Conservation (phyloP, 164 flowering plant genomes). For the Sextonia rubra region DNA sequence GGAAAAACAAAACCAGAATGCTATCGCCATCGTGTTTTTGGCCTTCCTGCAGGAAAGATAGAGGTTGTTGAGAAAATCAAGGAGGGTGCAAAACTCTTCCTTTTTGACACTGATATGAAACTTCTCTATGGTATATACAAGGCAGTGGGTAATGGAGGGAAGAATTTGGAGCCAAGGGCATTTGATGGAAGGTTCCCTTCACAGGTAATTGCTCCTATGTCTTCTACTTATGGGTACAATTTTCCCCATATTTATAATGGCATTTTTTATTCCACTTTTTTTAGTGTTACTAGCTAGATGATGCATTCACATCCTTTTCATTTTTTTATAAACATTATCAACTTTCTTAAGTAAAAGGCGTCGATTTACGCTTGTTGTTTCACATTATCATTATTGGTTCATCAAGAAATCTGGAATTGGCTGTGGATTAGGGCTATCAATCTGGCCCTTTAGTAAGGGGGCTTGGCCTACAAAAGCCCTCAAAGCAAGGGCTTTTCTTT, state of each 20-base stretch:
- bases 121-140: constrained; percentile 19
- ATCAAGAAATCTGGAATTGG: too few relatives aligned
- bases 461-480: too few relatives aligned
- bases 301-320: neutral
- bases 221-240: neutral
- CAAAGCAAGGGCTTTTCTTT: too few relatives aligned
- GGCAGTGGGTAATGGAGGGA: constrained; percentile 8
- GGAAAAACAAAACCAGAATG: constrained; percentile 15
- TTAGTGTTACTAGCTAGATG: neutral
- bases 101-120: constrained; percentile 14
- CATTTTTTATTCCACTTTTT: neutral
- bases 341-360: too few relatives aligned
- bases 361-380: too few relatives aligned
- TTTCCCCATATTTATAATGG: neutral
- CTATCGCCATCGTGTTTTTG: constrained; percentile 14
- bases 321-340: too few relatives aligned
- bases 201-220: constrained; percentile 10
- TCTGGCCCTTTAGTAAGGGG: too few relatives aligned
- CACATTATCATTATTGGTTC: too few relatives aligned
- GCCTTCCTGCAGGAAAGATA: constrained; percentile 11
- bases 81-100: constrained; percentile 14
- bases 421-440: too few relatives aligned
- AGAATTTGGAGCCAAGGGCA: constrained; percentile 16
- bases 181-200: constrained; percentile 17
- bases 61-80: constrained; percentile 11